Conservation (phyloP, 306 rosid species). For the Cucurbita maxima region DNA sequence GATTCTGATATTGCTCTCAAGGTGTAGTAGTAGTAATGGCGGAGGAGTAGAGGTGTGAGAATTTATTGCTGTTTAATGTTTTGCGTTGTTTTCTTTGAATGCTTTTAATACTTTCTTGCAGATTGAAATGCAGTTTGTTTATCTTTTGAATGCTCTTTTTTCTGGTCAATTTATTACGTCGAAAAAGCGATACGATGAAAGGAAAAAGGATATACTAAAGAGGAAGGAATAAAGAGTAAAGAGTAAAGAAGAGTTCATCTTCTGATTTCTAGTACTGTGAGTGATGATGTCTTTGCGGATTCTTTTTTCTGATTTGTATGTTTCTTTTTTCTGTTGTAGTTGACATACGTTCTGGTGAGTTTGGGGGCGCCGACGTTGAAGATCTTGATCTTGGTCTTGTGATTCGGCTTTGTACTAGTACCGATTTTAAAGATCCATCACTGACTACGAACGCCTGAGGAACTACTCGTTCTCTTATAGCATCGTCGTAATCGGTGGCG, state of each 20-base stretch:
- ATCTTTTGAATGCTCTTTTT: background rate
- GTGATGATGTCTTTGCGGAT: background rate
- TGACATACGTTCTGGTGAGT: slow-evolving; percentile 9
- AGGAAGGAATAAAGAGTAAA: background rate
- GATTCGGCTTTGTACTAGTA: background rate
- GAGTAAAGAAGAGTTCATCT: background rate
- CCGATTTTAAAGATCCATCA: background rate
- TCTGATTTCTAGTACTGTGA: background rate
- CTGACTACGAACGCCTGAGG: background rate
- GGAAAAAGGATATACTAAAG: background rate
- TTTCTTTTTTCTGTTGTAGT: background rate
- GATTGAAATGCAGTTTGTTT: background rate
- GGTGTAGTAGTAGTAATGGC: background rate
- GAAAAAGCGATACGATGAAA: background rate
- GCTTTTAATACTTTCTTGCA: background rate
- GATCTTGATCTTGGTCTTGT: slow-evolving; percentile 17
- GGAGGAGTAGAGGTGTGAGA: background rate
- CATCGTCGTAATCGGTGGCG: background rate
- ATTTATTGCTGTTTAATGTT: background rate
- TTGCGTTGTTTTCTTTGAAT: background rate
- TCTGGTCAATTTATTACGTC: background rate
- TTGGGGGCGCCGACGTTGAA: slow-evolving; percentile 12
- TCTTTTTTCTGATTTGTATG: background rate
- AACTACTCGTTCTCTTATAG: background rate
- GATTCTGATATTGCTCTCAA: background rate